phyloP scores from a whole-genome alignment of 305 asterid genomes.

The Fraxinus floribunda region DNA sequence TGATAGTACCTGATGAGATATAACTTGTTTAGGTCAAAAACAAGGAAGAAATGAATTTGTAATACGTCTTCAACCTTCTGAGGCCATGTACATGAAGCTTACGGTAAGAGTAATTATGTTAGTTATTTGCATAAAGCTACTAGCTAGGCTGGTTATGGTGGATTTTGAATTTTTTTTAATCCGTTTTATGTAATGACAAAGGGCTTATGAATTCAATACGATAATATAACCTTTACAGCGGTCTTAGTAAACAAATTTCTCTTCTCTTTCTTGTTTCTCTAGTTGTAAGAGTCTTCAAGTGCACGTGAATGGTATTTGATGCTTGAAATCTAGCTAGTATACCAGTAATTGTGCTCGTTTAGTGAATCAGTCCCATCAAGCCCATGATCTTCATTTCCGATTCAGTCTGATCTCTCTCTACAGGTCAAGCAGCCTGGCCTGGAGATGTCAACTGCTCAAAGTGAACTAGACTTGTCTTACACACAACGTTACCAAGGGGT shows the following conservation, averaged over 20 bases:
- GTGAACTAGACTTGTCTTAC: conserved; percentile 63
- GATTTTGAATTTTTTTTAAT: neutral
- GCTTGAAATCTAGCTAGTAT: neutral
- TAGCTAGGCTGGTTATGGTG: neutral
- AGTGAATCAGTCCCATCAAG: neutral
- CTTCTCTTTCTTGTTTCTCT: neutral
- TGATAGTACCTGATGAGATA: conserved; percentile 9
- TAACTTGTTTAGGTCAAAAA: conserved; percentile 43
- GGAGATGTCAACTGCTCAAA: conserved; percentile 56
- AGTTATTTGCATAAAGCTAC: neutral
- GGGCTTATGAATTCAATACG: neutral
- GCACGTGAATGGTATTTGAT: neutral
- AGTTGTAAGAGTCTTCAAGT: neutral
- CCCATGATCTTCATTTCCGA: neutral
- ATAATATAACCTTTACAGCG: neutral
- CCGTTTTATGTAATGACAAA: neutral
- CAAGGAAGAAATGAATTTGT: conserved; percentile 66
- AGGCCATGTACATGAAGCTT: conserved; percentile 70
- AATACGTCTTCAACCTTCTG: conserved; percentile 61
- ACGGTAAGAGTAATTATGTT: conserved; percentile 35
- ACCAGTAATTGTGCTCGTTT: neutral
- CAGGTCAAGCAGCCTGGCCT: conserved; percentile 69
- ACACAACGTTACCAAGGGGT: conserved; percentile 49
- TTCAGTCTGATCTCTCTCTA: conserved; percentile 20
- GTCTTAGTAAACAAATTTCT: neutral